A percentile compares a stretch with the other conserved stretches of the same genome.
These are phyloP conservation scores for Eremothecium cymbalariae DNA, from an alignment of 1,139 yeast species.

Conservation along the genomic window DNA sequence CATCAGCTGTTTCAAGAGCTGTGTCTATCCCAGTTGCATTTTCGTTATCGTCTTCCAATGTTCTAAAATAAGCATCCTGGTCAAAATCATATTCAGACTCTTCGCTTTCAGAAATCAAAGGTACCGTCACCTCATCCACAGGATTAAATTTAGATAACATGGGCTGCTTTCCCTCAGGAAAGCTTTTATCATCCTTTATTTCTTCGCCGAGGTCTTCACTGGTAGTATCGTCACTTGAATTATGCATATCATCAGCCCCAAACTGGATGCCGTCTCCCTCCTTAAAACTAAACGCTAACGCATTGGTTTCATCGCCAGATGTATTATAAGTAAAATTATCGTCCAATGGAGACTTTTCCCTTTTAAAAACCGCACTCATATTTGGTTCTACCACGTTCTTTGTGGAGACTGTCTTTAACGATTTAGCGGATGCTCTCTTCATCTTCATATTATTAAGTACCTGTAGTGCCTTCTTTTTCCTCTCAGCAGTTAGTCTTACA, in stretches of 20 bases:
- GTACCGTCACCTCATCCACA: conserved; percentile 36
- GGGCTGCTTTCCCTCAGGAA: conserved; percentile 14
- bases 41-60: conserved; percentile 60
- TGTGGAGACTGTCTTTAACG: neutral
- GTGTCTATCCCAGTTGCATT: conserved; percentile 31
- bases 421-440: conserved; percentile 13
- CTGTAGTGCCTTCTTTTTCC: conserved; percentile 48
- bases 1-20: conserved; percentile 48
- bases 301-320: conserved; percentile 42
- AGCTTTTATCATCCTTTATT: conserved; percentile 27
- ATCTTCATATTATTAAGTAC: conserved; percentile 42
- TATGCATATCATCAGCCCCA: conserved; percentile 14
- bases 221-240: conserved; percentile 15
- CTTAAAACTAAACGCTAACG: conserved; percentile 50
- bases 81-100: conserved; percentile 66
- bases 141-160: conserved; percentile 30
- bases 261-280: conserved; percentile 29
- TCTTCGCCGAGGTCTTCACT: conserved; percentile 72
- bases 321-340: conserved; percentile 15
- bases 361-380: conserved; percentile 6
- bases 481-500: conserved; percentile 59
- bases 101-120: conserved; percentile 28
- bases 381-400: conserved; percentile 5
- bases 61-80: conserved; percentile 61
- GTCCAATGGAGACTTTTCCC: conserved; percentile 8